Evolutionary conservation across 345 rosid species (phyloP).

Genomic region (Eucalyptus melliodora): DNA sequence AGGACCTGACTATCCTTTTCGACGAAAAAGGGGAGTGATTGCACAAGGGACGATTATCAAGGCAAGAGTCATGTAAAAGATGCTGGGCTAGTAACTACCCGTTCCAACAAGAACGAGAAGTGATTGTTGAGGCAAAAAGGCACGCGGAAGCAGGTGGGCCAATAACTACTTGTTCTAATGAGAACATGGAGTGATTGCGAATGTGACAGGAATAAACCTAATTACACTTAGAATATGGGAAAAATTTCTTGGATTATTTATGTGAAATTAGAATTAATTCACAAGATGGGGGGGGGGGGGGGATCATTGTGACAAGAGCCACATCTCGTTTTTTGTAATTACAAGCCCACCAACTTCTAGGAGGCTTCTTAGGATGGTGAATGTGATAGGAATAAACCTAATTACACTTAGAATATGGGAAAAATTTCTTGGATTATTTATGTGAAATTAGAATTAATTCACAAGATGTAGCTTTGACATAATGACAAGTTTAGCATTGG

Average conservation of each 20-base stretch:
- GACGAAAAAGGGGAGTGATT: neutral
- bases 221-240: neutral
- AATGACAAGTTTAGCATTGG: neutral
- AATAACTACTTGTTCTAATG: neutral
- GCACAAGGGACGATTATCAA: neutral
- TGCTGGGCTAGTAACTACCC: neutral
- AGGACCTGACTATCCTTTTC: accelerated
- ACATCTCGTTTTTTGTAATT: no score
- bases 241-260: neutral
- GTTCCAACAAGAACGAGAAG: neutral
- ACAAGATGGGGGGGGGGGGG: accelerated
- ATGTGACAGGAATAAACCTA: neutral
- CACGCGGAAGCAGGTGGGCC: neutral
- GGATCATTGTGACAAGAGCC: neutral
- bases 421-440: neutral
- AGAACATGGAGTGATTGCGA: neutral
- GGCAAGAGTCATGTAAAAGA: accelerated
- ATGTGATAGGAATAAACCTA: neutral
- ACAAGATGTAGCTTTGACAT: neutral
- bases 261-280: neutral
- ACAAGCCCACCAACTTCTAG: accelerated
- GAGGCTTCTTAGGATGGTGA: neutral
- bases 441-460: neutral
- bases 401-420: neutral
- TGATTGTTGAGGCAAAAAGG: neutral